Conservation (phyloP, 2,329 filamentous ascomycete species). For the Pezicula rhizophila region DNA sequence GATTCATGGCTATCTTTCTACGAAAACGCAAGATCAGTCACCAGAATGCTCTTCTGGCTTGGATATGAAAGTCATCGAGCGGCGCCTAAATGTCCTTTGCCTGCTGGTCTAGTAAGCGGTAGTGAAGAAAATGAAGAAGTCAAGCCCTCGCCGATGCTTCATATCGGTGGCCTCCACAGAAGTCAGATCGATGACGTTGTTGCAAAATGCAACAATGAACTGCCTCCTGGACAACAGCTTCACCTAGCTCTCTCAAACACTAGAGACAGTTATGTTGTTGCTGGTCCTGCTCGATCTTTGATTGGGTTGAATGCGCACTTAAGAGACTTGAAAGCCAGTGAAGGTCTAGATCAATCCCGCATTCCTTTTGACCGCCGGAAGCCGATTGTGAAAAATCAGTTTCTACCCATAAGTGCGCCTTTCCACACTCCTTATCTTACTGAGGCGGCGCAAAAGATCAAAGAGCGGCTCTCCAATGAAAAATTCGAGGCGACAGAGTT, state of each 20-base stretch:
- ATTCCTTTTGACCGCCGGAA: conserved; percentile 29
- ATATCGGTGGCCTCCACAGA: conserved; percentile 81
- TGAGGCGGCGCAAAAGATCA: conserved; percentile 17
- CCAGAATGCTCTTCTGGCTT: conserved; percentile 95
- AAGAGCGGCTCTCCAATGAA: conserved; percentile 16
- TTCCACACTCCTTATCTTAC: conserved; percentile 33
- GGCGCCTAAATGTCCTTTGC: conserved; percentile 85
- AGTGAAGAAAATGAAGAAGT: conserved; percentile 88
- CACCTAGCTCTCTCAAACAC: conserved; percentile 7
- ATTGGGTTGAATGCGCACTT: conserved; percentile 3
- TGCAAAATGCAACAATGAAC: conserved; percentile 86
- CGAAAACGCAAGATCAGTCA: conserved; percentile 65
- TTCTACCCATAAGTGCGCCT: conserved; percentile 34
- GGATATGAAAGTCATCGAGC: conserved; percentile 91
- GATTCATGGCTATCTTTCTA: conserved; percentile 87
- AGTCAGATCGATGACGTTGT: conserved; percentile 88
- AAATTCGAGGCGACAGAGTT: conserved; percentile 38
- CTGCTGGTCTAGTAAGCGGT: conserved; percentile 79
- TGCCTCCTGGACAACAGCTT: conserved; percentile 30
- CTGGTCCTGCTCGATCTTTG: conserved; percentile 7
- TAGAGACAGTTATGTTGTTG: conserved; percentile 5
- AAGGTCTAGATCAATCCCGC: conserved; percentile 21
- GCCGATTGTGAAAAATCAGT: conserved; percentile 20
- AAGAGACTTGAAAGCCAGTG: conserved; percentile 17
- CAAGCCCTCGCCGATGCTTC: conserved; percentile 87